These are phyloP conservation scores for Logfia minima DNA, from an alignment of 129 eudicot species.

Conservation along the genomic window DNA sequence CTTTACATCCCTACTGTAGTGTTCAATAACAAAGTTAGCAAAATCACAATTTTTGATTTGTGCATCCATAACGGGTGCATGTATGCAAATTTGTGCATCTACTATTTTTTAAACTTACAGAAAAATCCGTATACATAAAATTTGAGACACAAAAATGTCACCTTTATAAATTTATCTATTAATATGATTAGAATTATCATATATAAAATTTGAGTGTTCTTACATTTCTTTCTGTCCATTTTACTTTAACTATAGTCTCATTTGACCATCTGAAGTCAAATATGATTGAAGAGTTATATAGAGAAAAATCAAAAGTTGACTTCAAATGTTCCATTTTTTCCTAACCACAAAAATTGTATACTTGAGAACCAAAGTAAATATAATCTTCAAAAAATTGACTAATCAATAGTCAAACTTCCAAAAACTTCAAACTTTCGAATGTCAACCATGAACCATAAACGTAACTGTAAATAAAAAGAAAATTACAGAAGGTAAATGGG, in stretches of 20 bases:
- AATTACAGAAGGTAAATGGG: neutral
- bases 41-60: neutral
- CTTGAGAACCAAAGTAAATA: neutral
- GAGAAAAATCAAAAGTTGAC: neutral
- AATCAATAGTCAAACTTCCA: slow-evolving; percentile 25
- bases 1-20: too few relatives aligned
- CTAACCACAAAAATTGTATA: neutral
- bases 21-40: neutral
- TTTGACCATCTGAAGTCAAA: neutral
- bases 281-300: neutral
- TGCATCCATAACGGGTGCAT: neutral
- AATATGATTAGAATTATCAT: neutral
- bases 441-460: slow-evolving; percentile 3
- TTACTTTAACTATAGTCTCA: neutral
- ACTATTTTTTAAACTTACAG: neutral
- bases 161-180: too few relatives aligned
- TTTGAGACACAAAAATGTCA: too few relatives aligned
- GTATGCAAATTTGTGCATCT: neutral
- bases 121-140: too few relatives aligned
- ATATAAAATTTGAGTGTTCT: neutral
- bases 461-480: too few relatives aligned
- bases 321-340: neutral
- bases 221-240: neutral
- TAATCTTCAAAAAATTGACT: neutral
- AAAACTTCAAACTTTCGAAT: slow-evolving; percentile 18